Conservation (phyloP, 2,329 filamentous ascomycete species). For the Plenodomus lindquistii region DNA sequence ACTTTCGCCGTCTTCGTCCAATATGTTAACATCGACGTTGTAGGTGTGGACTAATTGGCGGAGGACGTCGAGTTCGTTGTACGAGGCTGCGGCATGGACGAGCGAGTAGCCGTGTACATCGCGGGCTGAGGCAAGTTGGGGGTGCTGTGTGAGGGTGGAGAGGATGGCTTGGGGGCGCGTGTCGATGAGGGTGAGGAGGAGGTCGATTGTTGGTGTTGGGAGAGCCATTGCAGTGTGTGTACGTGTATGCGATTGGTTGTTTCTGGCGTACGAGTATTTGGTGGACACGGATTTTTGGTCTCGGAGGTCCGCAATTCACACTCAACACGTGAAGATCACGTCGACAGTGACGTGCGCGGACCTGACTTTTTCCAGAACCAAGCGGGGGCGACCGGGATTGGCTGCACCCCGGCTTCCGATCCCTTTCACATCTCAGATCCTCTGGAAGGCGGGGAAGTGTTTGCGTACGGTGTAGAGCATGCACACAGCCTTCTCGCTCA, state of each 20-base stretch:
- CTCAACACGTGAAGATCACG: too few species aligned
- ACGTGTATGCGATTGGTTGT: background rate
- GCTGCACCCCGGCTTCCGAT: too few species aligned
- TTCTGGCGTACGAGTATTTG: background rate
- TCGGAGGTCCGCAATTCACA: too few species aligned
- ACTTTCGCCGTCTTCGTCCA: slow-evolving; percentile 90
- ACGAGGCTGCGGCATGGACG: slow-evolving; percentile 89
- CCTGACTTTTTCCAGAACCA: too few species aligned
- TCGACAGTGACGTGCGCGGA: too few species aligned
- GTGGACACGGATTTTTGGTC: too few species aligned
- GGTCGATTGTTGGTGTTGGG: slow-evolving; percentile 48
- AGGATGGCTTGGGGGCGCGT: slow-evolving; percentile 78
- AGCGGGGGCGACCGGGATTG: too few species aligned
- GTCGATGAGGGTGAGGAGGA: slow-evolving; percentile 65
- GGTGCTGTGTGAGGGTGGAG: slow-evolving; percentile 72
- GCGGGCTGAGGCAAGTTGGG: slow-evolving; percentile 75
- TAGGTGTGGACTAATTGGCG: slow-evolving; percentile 75
- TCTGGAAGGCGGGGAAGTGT: too few species aligned
- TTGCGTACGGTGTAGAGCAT: too few species aligned
- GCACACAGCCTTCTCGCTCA: background rate
- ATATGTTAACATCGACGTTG: slow-evolving; percentile 76
- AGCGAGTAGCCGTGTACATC: slow-evolving; percentile 94
- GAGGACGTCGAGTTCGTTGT: slow-evolving; percentile 82
- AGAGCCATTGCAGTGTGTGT: slow-evolving; percentile 25
- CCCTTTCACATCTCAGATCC: too few species aligned